Evolutionary conservation across 75 land plant species (phyloP), one percentile per base, ranked within the genome.

Genomic region (Selaginella tamariscina): DNA sequence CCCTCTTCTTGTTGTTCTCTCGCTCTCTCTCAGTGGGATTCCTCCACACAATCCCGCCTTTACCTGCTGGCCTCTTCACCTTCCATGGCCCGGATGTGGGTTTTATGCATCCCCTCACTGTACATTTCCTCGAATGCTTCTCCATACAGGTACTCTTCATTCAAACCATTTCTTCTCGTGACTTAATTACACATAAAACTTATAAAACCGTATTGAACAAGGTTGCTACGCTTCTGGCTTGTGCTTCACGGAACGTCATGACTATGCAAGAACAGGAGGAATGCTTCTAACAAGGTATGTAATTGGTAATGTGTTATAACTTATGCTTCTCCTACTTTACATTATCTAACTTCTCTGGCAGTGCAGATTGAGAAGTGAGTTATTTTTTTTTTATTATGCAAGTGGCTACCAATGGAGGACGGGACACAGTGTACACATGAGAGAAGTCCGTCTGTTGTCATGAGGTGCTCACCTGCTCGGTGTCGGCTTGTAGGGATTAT

Each of bases 1-100:
- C 62, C 62, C 62, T 59, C 62, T 59, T 21, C 62, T 59, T 59
- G 62, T 59, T 59, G 24, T 59, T 59, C 62, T 59, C 62, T 5
- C 62, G 23, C 62, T 59, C 62, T n/a, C 26, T 5, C 21, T 59
- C 26, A 5, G 62, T 23, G 26, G 62, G 62, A 26, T 23, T 21
- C 62, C 62, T 59, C 27, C 26, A 59, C 23, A 26, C 62, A 8
- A 59, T 23, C 9, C 26, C 62, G 24, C 62, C 62, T 59, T 27
- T 59, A 8, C 62, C 26, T 2, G 24, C 62, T 5, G 23, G 62
- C 26, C 26, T 59, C 26, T 59, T 59, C 8, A 59, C 26, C 62
- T 23, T 27, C 62, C 62, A 59, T 59, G 62, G 24, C 26, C 62
- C 62, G 23, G 62, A 21, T 2, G 24, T 59, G 23, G 62, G 23